Evolutionary conservation across 1,284 basidiomycete genomes (phyloP).

Genomic region (Trichosporon sp.): DNA sequence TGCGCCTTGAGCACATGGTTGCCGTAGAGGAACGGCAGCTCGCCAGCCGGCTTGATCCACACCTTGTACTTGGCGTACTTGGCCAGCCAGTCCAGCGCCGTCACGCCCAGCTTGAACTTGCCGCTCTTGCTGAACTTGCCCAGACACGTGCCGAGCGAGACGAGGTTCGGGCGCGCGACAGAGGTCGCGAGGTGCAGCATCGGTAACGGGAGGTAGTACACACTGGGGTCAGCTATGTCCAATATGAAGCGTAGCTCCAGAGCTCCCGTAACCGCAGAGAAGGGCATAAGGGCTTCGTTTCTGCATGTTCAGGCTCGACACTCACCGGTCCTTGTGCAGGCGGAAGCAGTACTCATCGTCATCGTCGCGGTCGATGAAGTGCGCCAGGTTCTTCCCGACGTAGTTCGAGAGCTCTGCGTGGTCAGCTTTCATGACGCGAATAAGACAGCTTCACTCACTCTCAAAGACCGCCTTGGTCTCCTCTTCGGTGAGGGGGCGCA

Average conservation of each 20-base stretch:
- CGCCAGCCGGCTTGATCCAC: slow-evolving; percentile 99
- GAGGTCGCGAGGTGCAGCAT: slow-evolving; percentile 92
- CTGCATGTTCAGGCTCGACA: not conserved
- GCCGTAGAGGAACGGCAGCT: slow-evolving; percentile 98
- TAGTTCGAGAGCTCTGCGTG: slow-evolving; percentile 57
- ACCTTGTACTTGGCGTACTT: slow-evolving; percentile 99
- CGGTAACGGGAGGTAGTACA: slow-evolving; percentile 90
- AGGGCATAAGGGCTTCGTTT: too few relatives aligned
- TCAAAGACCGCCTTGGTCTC: slow-evolving; percentile 59
- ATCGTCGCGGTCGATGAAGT: slow-evolving; percentile 58
- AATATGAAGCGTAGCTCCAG: too few relatives aligned
- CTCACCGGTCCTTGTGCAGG: slow-evolving; percentile 75
- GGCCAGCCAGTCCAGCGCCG: slow-evolving; percentile 87
- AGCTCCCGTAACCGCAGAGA: not conserved
- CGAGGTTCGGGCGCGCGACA: slow-evolving; percentile 86
- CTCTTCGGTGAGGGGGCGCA: slow-evolving; percentile 58
- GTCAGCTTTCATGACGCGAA: not conserved
- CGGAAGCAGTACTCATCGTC: slow-evolving; percentile 75
- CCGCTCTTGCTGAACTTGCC: slow-evolving; percentile 98
- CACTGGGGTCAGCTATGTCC: slow-evolving; percentile 51
- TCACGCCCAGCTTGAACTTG: slow-evolving; percentile 97
- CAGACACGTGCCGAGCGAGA: slow-evolving; percentile 93
- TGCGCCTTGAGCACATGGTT: slow-evolving; percentile 99
- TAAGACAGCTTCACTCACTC: slow-evolving; percentile 43
- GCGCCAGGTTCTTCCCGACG: slow-evolving; percentile 59